Conservation (phyloP, 2,329 filamentous ascomycete species). For the Pseudocercospora vitis region DNA sequence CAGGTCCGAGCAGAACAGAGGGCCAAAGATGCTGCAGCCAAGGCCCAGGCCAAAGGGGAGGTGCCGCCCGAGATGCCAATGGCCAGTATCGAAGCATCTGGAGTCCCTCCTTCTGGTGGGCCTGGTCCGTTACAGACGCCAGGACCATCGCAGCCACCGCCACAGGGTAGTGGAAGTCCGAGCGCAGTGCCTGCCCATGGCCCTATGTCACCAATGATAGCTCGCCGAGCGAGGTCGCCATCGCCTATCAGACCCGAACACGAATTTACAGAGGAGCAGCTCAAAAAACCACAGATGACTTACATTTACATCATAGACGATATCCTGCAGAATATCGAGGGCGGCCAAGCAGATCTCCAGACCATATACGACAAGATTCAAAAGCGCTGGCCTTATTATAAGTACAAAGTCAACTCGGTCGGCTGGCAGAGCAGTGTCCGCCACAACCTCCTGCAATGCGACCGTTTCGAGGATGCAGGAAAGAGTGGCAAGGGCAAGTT, state of each 20-base stretch:
- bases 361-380: conserved; percentile 66
- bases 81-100: conserved; percentile 30
- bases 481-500: conserved; percentile 62
- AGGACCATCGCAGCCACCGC: conserved; percentile 4
- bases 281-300: conserved; percentile 65
- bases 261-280: conserved; percentile 71
- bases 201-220: conserved; percentile 11
- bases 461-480: conserved; percentile 61
- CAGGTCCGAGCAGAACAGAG: conserved; percentile 41
- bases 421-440: conserved; percentile 68
- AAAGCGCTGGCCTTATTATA: conserved; percentile 64
- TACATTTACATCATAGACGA: conserved; percentile 66
- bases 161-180: conserved; percentile 11
- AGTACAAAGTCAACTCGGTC: conserved; percentile 58
- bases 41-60: conserved; percentile 26
- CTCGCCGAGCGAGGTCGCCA: conserved; percentile 45
- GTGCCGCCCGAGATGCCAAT: conserved; percentile 35
- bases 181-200: conserved; percentile 11
- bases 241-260: conserved; percentile 63
- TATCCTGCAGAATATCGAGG: conserved; percentile 57
- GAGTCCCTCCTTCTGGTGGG: neutral
- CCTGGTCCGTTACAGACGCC: neutral
- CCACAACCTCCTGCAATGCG: conserved; percentile 61
- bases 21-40: conserved; percentile 36
- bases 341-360: conserved; percentile 61